Percentiles rank a stretch among this genome's conserved stretches.
Conservation (phyloP, 805 yeast genomes). For the Suhomyces kilbournensis region DNA sequence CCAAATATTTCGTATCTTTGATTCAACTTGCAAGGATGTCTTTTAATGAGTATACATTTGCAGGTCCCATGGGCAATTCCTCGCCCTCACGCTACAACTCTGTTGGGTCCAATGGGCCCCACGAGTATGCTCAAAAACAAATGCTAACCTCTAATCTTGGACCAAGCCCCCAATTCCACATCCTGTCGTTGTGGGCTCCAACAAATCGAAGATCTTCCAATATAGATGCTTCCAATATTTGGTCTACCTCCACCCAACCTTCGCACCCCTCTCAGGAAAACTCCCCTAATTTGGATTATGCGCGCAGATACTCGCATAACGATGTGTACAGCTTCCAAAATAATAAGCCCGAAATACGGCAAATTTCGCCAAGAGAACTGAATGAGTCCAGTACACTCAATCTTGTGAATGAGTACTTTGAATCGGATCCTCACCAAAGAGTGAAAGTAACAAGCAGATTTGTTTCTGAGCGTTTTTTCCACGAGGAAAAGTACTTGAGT, state of each 20-base stretch:
- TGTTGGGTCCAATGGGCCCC: background rate
- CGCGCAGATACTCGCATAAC: conserved; percentile 6
- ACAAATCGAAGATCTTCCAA: background rate
- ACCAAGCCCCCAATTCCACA: background rate
- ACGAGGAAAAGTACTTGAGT: conserved; percentile 27
- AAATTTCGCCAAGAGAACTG: background rate
- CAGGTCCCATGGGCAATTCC: background rate
- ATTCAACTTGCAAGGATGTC: background rate
- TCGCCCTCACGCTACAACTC: background rate
- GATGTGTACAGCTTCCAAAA: conserved; percentile 2
- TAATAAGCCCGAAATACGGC: background rate
- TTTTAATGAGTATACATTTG: background rate
- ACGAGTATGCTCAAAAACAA: background rate
- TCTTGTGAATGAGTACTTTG: conserved; percentile 33
- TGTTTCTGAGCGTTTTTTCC: conserved; percentile 26
- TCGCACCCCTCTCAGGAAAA: background rate
- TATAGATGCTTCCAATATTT: conserved; percentile 3
- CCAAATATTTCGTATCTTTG: background rate
- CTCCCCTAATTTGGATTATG: background rate
- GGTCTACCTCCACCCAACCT: background rate
- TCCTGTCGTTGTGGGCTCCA: conserved; percentile 1
- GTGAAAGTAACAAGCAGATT: conserved; percentile 33
- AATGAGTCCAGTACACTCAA: conserved; percentile 3
- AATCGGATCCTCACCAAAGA: conserved; percentile 36
- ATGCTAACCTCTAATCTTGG: background rate